These are phyloP conservation scores for Clitopilus passeckerianus DNA, from an alignment of 768 basidiomycete genomes.

Conservation along the genomic window DNA sequence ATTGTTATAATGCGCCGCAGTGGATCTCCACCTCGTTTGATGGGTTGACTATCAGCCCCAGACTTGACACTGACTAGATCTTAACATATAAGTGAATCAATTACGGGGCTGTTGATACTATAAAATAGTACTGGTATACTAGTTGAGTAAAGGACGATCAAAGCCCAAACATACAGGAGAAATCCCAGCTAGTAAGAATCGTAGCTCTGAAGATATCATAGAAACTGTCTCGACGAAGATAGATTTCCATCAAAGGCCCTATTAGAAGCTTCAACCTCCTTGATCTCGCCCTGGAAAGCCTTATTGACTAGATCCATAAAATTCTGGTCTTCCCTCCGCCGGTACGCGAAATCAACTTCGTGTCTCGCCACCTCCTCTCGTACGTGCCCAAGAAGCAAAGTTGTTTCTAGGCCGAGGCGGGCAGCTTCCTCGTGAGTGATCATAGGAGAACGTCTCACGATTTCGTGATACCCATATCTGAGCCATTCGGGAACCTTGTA, in stretches of 20 bases:
- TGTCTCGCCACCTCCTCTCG: slow-evolving; percentile 9
- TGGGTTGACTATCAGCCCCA: no score
- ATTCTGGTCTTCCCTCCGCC: neutral
- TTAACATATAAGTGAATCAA: no score
- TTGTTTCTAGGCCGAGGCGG: slow-evolving; percentile 17
- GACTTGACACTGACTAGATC: no score
- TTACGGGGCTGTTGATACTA: no score
- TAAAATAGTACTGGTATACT: no score
- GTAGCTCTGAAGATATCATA: neutral
- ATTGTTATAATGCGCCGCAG: neutral
- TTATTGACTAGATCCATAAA: slow-evolving; percentile 1
- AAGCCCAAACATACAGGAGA: no score
- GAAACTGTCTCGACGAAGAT: neutral
- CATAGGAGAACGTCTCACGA: slow-evolving; percentile 17
- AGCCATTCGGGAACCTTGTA: slow-evolving; percentile 29
- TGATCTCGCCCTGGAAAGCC: slow-evolving; percentile 4
- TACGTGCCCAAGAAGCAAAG: slow-evolving; percentile 13
- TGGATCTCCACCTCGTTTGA: neutral
- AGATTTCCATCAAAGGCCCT: neutral
- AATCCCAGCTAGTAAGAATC: no score
- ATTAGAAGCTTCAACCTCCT: slow-evolving; percentile 5
- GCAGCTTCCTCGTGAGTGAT: slow-evolving; percentile 19
- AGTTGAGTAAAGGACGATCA: no score
- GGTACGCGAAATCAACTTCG: neutral
- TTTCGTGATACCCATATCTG: slow-evolving; percentile 16